Evolutionary conservation across 352 stramenopile genomes (phyloP).

Genomic region (Phytopythium cucurbitacearum): DNA sequence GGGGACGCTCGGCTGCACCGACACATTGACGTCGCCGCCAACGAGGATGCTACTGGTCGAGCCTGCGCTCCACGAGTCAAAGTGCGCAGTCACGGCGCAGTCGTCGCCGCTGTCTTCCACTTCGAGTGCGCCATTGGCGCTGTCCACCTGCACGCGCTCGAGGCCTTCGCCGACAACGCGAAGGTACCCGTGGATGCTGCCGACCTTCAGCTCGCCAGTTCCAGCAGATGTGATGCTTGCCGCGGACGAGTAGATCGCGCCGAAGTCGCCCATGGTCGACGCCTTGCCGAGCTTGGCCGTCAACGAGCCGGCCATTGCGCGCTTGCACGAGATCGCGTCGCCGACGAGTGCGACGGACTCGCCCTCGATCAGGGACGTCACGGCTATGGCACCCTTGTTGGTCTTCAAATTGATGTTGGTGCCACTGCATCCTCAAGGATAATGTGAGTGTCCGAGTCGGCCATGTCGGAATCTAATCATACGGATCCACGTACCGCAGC

Average conservation of each 20-base stretch:
- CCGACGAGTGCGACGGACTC: constrained; percentile 44
- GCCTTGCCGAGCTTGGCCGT: constrained; percentile 42
- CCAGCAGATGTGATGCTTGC: constrained; percentile 41
- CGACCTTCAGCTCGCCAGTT: constrained; percentile 34
- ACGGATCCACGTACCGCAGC: constrained; percentile 19
- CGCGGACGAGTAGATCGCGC: constrained; percentile 66
- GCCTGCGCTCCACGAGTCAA: constrained; percentile 58
- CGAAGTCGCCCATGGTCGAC: constrained; percentile 33
- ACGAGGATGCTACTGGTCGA: constrained; percentile 60
- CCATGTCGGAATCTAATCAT: not conserved
- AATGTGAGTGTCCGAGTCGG: not conserved
- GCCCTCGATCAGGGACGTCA: constrained; percentile 51
- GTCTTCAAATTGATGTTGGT: constrained; percentile 54
- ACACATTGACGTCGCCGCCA: constrained; percentile 54
- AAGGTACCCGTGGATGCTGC: constrained; percentile 71
- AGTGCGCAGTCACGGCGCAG: constrained; percentile 60
- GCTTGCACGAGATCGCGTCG: constrained; percentile 48
- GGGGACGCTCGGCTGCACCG: constrained; percentile 46
- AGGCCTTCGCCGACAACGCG: constrained; percentile 47
- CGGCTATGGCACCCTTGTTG: constrained; percentile 44
- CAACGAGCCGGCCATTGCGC: constrained; percentile 46
- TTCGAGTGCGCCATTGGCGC: constrained; percentile 65
- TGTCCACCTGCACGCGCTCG: constrained; percentile 42
- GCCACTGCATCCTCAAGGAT: constrained; percentile 13
- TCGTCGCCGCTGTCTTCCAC: constrained; percentile 58